Conservation (phyloP, 116 monocot genomes). For the Cymodocea nodosa region DNA sequence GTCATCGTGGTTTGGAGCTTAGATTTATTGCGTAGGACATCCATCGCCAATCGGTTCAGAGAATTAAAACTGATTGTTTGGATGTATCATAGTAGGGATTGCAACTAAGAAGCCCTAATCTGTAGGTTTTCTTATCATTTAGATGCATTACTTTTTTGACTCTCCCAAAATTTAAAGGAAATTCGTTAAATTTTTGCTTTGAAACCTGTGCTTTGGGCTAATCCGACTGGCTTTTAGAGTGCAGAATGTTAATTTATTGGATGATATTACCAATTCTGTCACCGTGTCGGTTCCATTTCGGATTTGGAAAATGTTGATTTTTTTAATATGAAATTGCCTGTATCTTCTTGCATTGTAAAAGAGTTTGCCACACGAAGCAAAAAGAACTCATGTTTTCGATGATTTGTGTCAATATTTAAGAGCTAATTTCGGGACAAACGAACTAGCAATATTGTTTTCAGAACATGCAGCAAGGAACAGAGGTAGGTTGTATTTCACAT, state of each 20-base stretch:
- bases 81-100: neutral
- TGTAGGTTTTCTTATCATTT: neutral
- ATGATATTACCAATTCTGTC: neutral
- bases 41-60: neutral
- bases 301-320: neutral
- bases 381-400: no score
- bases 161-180: no score
- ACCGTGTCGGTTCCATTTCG: no score
- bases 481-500: constrained; percentile 85
- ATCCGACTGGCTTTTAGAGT: neutral
- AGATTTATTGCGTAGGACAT: neutral
- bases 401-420: no score
- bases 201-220: neutral
- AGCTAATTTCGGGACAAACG: constrained; percentile 26
- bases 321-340: neutral
- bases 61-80: neutral
- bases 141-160: neutral
- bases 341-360: neutral
- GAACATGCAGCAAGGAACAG: constrained; percentile 77
- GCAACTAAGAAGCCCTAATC: neutral
- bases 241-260: neutral
- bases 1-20: no score
- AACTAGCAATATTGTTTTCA: constrained; percentile 64
- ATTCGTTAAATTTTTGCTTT: neutral
- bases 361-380: no score